Evolutionary conservation across 2,329 filamentous ascomycete species (phyloP), one percentile per base, ranked within the genome.

Genomic region (Microdochium paspali): DNA sequence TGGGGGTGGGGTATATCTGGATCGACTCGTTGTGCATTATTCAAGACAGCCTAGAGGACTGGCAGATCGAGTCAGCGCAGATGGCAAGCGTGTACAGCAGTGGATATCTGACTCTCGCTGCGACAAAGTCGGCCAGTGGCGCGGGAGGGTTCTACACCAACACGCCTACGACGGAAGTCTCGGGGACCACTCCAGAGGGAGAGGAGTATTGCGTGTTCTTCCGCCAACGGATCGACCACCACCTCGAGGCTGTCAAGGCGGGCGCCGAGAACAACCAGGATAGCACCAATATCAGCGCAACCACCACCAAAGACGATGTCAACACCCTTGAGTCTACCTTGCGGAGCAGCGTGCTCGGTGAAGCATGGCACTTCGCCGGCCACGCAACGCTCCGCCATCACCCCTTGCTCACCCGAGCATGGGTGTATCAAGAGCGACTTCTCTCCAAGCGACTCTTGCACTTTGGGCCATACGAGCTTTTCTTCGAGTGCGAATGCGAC

Each of bases 1-100:
- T 54, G 3, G 47, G 47, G 10, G 35, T 35, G 7, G 10, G 23
- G 2, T 49, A 47, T 24, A 47, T 55, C 12, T 55, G 50, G 48
- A 44, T 53, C 24, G 51, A 54, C 45, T 31, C 47, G 12, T 32
- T 54, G 26, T 53, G 51, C 43, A 55, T 55, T 42, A 45, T 50
- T 12, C 53, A 55, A 43, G 50, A 51, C 18, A 46, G 49, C 18
- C 13, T n/a, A 2, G 39, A 28, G 6, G 52, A 52, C 35, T 54
- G 48, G 50, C 39, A 46, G 30, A 30, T 35, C 12, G 52, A 56
- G 44, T 51, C 53, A n/a, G 47, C 44, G 15, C 28, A 49, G 32
- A 56, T 56, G 54, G 49, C 49, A 13, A 46, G 45, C 9, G 49
- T 55, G 6, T 56, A 56, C 24, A 47, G 49, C 15, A 47, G 50